These are phyloP conservation scores for Hymenoscyphus fraxineus DNA, from an alignment of 2,329 filamentous ascomycete species.

Conservation along the genomic window DNA sequence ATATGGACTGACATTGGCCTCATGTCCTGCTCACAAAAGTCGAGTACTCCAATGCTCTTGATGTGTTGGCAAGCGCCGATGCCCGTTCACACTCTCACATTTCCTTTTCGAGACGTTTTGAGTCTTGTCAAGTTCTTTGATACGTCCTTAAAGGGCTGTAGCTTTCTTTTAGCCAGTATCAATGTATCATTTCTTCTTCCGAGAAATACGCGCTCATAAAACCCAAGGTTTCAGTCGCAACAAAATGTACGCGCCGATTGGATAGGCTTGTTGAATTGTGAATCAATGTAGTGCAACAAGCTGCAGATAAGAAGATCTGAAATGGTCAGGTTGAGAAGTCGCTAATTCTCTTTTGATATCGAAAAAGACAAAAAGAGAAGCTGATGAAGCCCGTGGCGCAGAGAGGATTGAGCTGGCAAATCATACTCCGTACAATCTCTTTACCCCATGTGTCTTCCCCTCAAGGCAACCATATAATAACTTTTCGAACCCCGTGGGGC, in stretches of 20 bases:
- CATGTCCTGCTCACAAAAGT: not conserved
- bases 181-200: not conserved
- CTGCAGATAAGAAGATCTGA: not conserved
- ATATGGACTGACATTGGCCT: not conserved
- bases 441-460: not conserved
- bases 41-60: not conserved
- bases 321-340: not conserved
- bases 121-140: not conserved
- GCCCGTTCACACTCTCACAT: not conserved
- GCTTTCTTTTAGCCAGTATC: not conserved
- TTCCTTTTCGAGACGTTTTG: not conserved
- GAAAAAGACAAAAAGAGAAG: not conserved
- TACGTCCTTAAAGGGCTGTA: not conserved
- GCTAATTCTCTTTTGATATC: not conserved
- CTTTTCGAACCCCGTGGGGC: not conserved
- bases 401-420: not conserved
- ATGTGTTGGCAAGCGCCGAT: not conserved
- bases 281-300: not conserved
- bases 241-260: not conserved
- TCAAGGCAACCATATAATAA: not conserved
- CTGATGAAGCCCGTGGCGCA: not conserved
- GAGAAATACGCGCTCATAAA: not conserved
- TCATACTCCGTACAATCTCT: not conserved
- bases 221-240: not conserved
- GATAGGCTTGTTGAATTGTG: not conserved